Base-by-base conservation (phyloP, 306 rosid genomes). In the Vigna nakashimae region DNA sequence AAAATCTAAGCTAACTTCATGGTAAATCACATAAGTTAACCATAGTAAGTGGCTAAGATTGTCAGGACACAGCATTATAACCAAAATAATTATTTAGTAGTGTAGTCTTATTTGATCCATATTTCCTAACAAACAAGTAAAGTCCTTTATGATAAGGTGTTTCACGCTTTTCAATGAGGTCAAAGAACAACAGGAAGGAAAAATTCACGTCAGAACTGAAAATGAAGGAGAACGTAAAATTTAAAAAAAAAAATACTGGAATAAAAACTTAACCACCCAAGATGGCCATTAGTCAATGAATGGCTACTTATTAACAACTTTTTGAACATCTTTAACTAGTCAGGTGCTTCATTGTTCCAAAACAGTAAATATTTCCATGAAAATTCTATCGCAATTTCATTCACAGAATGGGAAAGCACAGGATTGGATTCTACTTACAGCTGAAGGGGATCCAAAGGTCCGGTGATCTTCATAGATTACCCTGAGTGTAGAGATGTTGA, bases 381-480 rank as follows among this genome's bases (percentile, higher is more conserved):
- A 62, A 62, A 15, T 32, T 62, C 46, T 34, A 15, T 32, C 68
- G 26, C 48, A 62, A 62, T 28, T 15, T 32, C 46, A 32, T 46
- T 34, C 45, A 4, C 64, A 59, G 48, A 30, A 6, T 9, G 43
- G 13, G 9, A 65, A 72, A 71, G 66, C 80, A 62, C 3, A 40
- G 15, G 69, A 69, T 53, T 13, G 49, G 34, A 70, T 62, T 78
- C 53, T 84, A 91, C 99, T 95, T 85, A 96, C 99, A 77, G 90
- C 96, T 49, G 90, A 83, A 71, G 88, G 75, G n/a, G 97, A 90
- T 70, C 97, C 98, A 90, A 87, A 96, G 50, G 99, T 96, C 73
- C 97, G 96, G 84, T 91, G 85, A 80, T 96, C 99, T 84, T 96
- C 99, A 76, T 83, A 92, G 71, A 90, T 64, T 70, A 96, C 87